A percentile compares a stretch with the other conserved stretches of the same genome.
Conservation (phyloP, 2,329 filamentous ascomycete species). For the Pezicula radicicola region DNA sequence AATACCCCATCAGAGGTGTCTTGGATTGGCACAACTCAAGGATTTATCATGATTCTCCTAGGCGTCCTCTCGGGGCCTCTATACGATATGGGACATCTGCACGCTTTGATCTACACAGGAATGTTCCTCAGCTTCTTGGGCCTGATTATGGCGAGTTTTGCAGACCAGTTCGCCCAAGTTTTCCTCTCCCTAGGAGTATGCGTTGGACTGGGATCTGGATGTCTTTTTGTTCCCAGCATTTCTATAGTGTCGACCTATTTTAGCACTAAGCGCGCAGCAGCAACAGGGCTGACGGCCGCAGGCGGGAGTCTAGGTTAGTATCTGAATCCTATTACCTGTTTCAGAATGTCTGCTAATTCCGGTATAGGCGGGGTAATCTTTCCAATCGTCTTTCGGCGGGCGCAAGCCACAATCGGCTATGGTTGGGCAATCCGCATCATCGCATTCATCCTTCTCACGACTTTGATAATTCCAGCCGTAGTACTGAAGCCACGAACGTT, state of each 20-base stretch:
- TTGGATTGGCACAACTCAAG: conserved; percentile 47
- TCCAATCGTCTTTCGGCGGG: conserved; percentile 52
- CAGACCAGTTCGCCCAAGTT: conserved; percentile 49
- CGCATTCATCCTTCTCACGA: conserved; percentile 54
- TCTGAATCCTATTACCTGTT: background rate
- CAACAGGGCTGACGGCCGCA: conserved; percentile 56
- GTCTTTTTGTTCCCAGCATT: conserved; percentile 61
- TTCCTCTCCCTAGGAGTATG: conserved; percentile 52
- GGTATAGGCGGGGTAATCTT: conserved; percentile 51
- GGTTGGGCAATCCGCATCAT: conserved; percentile 61
- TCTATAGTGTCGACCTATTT: conserved; percentile 68
- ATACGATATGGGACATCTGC: conserved; percentile 44
- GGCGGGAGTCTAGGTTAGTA: conserved; percentile 51
- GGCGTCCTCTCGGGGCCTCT: conserved; percentile 41
- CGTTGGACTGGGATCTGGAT: conserved; percentile 43
- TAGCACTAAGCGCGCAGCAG: conserved; percentile 49
- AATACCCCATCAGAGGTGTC: conserved; percentile 36
- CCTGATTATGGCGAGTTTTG: conserved; percentile 28
- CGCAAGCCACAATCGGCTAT: conserved; percentile 60
- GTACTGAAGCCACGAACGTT: conserved; percentile 44
- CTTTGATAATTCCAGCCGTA: conserved; percentile 34
- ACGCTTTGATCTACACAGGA: conserved; percentile 31
- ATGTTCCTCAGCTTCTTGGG: conserved; percentile 48
- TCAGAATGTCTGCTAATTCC: background rate
- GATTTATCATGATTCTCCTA: conserved; percentile 37